Evolutionary conservation across 805 yeast species (phyloP), one percentile per base, ranked within the genome.

Genomic region (Torulaspora maleeae): DNA sequence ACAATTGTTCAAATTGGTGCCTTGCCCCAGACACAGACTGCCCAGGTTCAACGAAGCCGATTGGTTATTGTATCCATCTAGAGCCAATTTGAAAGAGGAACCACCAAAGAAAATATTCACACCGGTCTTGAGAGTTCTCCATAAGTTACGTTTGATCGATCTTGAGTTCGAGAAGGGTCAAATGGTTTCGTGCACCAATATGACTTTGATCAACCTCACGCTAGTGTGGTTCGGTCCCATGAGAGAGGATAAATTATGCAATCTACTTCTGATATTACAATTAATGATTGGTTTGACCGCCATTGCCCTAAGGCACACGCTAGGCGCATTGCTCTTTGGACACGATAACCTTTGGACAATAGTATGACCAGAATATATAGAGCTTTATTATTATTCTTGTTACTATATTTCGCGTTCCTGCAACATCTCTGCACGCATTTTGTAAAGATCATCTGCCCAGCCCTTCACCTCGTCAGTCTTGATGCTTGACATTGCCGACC

Each of bases 1-100:
- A 1, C 99, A 93, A 66, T 67, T 93, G 51, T 84, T 91, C 67
- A 79, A 83, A 30, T 54, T 93, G 1, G 82, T 93, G 15, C 95
- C 93, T 3, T 93, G 98, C 60, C 99, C 99, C 19, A 77, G 99
- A 55, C 99, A 93, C 65, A 75, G 99, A 58, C 61, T 93, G 61
- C 99, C 99, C 1, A 75, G 72, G 51, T 85, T 86, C 59, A 80
- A 86, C 56, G 70, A 69, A 10, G 65, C 72, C 12, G 82, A 86
- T 49, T 89, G 91, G 1, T 67, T 83, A 37, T 71, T 93, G 74
- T 79, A 86, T 59, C 89, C 95, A 16, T 85, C 93, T 1, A 70
- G 66, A 50, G 79, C 82, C 0, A 67, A 65, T 29, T 66, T 77
- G 48, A 64, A 64, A 13, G 61, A 67, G 16, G 55, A 55, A 16